These are phyloP conservation scores for Erigeron canadensis DNA, from an alignment of 129 eudicot species.

Conservation along the genomic window DNA sequence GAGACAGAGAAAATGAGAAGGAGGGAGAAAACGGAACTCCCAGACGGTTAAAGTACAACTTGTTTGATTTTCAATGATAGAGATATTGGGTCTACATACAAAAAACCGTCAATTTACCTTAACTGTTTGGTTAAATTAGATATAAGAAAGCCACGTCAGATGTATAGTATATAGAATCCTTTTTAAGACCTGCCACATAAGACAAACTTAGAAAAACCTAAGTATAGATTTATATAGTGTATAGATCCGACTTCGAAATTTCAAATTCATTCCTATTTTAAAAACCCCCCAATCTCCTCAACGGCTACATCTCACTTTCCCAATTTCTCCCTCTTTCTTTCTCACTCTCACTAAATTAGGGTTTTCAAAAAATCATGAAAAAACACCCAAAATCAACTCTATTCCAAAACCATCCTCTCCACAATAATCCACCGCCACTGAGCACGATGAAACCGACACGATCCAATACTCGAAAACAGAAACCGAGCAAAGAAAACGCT, in stretches of 20 bases:
- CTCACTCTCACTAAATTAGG: constrained; percentile 23
- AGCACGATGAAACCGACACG: constrained; percentile 36
- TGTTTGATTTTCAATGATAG: too few species aligned
- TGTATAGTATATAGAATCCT: too few species aligned
- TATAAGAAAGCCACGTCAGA: too few species aligned
- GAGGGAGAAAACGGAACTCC: too few species aligned
- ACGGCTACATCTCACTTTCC: constrained; percentile 48
- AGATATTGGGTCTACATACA: too few species aligned
- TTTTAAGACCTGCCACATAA: too few species aligned
- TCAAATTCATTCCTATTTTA: constrained; percentile 22
- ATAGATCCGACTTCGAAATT: constrained; percentile 27
- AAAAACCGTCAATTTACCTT: too few species aligned
- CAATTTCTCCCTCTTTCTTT: constrained; percentile 29
- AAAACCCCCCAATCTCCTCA: constrained; percentile 11
- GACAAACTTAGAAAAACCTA: too few species aligned
- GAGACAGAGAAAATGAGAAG: too few species aligned
- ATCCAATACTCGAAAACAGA: constrained; percentile 41
- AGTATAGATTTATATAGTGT: too few species aligned
- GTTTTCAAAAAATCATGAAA: constrained; percentile 51
- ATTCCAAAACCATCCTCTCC: constrained; percentile 35
- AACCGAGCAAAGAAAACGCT: constrained; percentile 57
- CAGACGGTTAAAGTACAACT: too few species aligned
- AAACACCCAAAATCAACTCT: constrained; percentile 50
- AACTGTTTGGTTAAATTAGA: too few species aligned
- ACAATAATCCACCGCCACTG: constrained; percentile 10